A percentile compares a stretch with the other conserved stretches of the same genome.
phyloP scores from a whole-genome alignment of 2,329 filamentous ascomycete genomes.

The Calonectria ilicicola region DNA sequence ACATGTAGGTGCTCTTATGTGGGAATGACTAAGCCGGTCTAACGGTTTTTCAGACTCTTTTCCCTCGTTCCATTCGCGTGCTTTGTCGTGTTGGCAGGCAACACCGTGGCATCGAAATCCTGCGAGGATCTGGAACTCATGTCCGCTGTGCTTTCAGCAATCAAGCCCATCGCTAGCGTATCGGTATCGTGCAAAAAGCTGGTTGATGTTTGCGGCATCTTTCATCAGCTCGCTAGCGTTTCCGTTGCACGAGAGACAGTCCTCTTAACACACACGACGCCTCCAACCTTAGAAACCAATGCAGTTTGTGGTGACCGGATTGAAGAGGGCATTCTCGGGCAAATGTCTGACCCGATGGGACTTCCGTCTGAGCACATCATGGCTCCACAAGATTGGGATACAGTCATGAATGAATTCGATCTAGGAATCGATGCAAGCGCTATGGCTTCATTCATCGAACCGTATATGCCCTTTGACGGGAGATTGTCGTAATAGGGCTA shows the following conservation, averaged over 20 bases:
- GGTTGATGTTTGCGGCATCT: not conserved
- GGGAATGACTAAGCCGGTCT: not conserved
- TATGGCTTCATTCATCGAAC: not conserved
- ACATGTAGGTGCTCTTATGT: not conserved
- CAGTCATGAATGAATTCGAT: not conserved
- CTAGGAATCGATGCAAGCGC: not conserved
- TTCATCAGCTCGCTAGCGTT: not conserved
- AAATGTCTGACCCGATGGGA: no score
- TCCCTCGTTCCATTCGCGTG: not conserved
- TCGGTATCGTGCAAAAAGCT: not conserved
- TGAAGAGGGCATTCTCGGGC: not conserved
- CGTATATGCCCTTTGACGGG: not conserved
- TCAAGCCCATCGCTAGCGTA: not conserved
- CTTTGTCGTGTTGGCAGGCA: not conserved
- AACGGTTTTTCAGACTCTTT: not conserved
- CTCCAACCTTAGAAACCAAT: not conserved
- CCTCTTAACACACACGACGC: not conserved
- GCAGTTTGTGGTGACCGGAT: not conserved
- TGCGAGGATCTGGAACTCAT: not conserved
- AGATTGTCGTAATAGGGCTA: not conserved
- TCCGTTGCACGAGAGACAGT: not conserved
- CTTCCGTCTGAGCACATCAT: not conserved
- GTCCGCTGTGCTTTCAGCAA: not conserved
- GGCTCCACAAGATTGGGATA: not conserved
- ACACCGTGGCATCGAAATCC: not conserved